Percentiles rank a stretch among this genome's conserved stretches.
Conservation (phyloP, 169 alveolate genomes). For the Plasmodium falciparum region DNA sequence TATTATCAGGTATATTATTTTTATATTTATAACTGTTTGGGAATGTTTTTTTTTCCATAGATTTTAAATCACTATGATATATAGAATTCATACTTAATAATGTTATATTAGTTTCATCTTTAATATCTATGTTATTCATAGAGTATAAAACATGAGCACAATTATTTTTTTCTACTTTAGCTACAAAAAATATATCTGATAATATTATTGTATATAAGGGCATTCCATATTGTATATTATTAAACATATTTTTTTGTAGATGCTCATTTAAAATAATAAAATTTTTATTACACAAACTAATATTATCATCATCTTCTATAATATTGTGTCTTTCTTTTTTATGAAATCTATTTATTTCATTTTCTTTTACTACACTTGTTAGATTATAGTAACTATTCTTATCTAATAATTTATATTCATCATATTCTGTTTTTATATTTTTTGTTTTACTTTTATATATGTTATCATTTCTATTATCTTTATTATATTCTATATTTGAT, state of each 20-base stretch:
- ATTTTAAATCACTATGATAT: constrained; percentile 57
- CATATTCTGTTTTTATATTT: background rate
- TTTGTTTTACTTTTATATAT: background rate
- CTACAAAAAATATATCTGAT: constrained; percentile 55
- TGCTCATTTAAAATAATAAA: constrained; percentile 60
- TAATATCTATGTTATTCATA: constrained; percentile 49
- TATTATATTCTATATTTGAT: background rate
- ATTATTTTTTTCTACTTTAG: constrained; percentile 64
- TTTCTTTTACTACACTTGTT: constrained; percentile 31
- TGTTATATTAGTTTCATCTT: constrained; percentile 67
- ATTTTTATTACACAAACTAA: constrained; percentile 18
- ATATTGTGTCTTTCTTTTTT: constrained; percentile 25
- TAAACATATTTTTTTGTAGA: constrained; percentile 65
- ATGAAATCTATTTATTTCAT: constrained; percentile 27
- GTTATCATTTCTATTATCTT: background rate
- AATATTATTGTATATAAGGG: constrained; percentile 57
- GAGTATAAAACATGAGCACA: constrained; percentile 53
- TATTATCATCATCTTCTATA: constrained; percentile 7
- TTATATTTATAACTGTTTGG: background rate
- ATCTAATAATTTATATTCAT: constrained; percentile 7
- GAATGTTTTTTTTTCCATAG: background rate
- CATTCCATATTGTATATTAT: constrained; percentile 64
- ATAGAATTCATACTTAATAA: constrained; percentile 67
- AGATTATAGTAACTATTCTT: constrained; percentile 6
- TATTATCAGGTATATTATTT: background rate